These are phyloP conservation scores for Phycomyces nitens DNA, from an alignment of 192 early-diverging fungal species.

Conservation along the genomic window DNA sequence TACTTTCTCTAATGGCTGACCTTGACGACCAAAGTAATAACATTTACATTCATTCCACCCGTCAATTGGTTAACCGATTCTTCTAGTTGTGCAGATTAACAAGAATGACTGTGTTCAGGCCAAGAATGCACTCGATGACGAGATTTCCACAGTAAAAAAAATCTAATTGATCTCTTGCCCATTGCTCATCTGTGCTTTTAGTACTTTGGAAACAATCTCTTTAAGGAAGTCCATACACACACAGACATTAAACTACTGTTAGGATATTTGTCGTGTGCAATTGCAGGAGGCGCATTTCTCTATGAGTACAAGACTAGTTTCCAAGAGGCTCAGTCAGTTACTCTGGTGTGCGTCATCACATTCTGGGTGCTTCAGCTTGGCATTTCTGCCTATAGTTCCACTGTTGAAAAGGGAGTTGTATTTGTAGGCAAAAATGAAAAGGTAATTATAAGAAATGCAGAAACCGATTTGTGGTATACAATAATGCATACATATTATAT, in stretches of 20 bases:
- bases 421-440: constrained; percentile 47
- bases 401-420: constrained; percentile 63
- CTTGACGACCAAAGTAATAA: too few relatives aligned
- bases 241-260: constrained; percentile 78
- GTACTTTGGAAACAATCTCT: constrained; percentile 48
- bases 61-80: too few relatives aligned
- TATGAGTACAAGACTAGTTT: constrained; percentile 70
- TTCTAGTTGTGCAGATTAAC: constrained; percentile 23
- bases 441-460: constrained; percentile 18
- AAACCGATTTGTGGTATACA: too few relatives aligned
- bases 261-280: constrained; percentile 70
- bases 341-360: constrained; percentile 52
- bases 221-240: constrained; percentile 73
- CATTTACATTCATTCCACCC: too few relatives aligned
- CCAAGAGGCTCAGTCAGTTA: constrained; percentile 57
- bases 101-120: constrained; percentile 48
- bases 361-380: constrained; percentile 47
- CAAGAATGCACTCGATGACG: constrained; percentile 64
- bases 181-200: constrained; percentile 7
- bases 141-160: constrained; percentile 46
- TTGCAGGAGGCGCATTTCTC: constrained; percentile 68
- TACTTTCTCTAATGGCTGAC: too few relatives aligned
- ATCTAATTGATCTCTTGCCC: neutral
- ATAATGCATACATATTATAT: too few relatives aligned
- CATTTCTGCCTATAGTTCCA: constrained; percentile 52